Evolutionary conservation across 2,329 filamentous ascomycete species (phyloP), one percentile per base, ranked within the genome.

Genomic region (Epichloe festucae): DNA sequence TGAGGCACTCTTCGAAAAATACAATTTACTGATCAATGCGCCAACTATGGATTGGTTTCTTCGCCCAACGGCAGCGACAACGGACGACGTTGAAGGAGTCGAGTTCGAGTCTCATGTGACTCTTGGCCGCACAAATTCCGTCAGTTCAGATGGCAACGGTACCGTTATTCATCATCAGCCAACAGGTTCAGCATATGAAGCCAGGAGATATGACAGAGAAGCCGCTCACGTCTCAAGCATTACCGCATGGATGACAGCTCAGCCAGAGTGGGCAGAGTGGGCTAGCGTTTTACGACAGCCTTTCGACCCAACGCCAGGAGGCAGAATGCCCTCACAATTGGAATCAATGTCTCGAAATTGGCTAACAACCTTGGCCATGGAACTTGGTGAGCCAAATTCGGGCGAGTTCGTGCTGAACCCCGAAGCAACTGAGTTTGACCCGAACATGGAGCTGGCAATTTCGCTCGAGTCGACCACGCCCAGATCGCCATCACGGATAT

Each of bases 41-140:
- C 64, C 65, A 8, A 42, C 52, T 5, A 35, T 54, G 14, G 58
- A 66, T 48, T 68, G 61, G 63, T 62, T 62, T 50, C 23, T 23
- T 21, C 52, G 52, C 17, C 60, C 62, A 5, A 50, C 21, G 19
- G 39, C 43, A 14, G 34, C 48, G 39, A 39, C 45, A 15, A 15
- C 34, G 40, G 48, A 49, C 4, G 42, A 56, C 10, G 39, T 17
- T 35, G 19, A 27, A 39, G 41, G 15, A 10, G 6, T 21, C 17
- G 35, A 47, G 31, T 21, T 19, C 21, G 21, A 23, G 2, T 31
- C 21, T 34, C 3, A 15, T 15, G 4, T 6, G 14, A 39, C 41
- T 5, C 4, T 46, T n/a, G 15, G 14, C 21, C 15, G 21, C n/a
- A 46, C 35, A 6, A 17, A 36, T 43, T 53, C 52, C 23, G 14